Base-by-base conservation (phyloP, 163 green algal species). In the Chlamydomonas reinhardtii region DNA sequence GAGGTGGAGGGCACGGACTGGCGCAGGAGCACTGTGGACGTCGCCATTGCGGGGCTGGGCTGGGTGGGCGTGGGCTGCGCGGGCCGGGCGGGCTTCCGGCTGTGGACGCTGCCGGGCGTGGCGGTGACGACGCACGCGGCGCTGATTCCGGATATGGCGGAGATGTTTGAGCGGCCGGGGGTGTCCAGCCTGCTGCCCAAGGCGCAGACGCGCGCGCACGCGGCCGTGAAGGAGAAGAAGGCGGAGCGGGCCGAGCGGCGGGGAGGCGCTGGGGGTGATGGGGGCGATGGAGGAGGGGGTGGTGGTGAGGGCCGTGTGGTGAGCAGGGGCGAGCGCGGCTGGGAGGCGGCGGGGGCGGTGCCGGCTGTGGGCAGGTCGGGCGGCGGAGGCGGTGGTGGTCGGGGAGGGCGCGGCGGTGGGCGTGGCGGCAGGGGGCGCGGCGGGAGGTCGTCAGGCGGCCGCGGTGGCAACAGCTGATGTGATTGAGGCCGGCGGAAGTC, bases 41-140 rank as follows among this genome's bases (percentile, higher is more conserved):
- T 99, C 9, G 92, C 93, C 29, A 95, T 99, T n/a, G 96, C 94
- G 86, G 97, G 98, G 0, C 89, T 99, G 29, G 98, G 98, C 22
- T 99, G 98, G 98, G 86, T 99, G 11, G 93, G 62, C 15, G 92
- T 99, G 29, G 97, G 94, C 25, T 89, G 97, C 34, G 89, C 83
- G 4, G 97, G 98, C 35, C 48, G 59, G 2, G 95, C 96, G 16
- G 34, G 89, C 32, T 91, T 99, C 32, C 83, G 90, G 3, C 92
- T 99, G 76, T 99, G 96, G 97, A 94, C 94, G 31, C 94, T 92
- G 4, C 82, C 94, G 25, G 94, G 94, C 19, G 92, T 99, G 12
- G 86, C 91, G 6, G 89, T 99, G 68, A 98, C 94, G 25, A 96
- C 92, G 15, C 94, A 95, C 32, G 91, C 95, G 19, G 94, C 98